A percentile compares a stretch with the other conserved stretches of the same genome.
phyloP scores from a whole-genome alignment of 2,329 filamentous ascomycete species.

The Trichoderma sp. region DNA sequence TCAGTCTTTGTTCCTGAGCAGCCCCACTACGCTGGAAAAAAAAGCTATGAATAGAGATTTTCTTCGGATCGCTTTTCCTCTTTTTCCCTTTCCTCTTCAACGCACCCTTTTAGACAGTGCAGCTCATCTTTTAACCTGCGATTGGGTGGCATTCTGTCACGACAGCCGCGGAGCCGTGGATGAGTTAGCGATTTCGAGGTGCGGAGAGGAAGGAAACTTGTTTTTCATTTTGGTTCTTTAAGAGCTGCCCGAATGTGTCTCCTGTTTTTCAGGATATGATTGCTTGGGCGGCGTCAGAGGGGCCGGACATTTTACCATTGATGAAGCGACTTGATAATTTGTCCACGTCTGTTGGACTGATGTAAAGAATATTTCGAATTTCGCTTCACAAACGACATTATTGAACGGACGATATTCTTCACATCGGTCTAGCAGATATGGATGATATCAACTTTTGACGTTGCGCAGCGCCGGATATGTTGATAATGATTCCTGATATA shows the following conservation, averaged over 20 bases:
- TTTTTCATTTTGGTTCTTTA: constrained; percentile 51
- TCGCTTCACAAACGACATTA: no score
- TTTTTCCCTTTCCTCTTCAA: constrained; percentile 56
- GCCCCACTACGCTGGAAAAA: background rate
- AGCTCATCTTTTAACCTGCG: constrained; percentile 67
- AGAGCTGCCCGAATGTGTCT: constrained; percentile 61
- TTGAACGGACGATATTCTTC: no score
- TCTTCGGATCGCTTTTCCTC: constrained; percentile 32
- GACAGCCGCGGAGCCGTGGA: constrained; percentile 62
- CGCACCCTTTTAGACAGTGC: constrained; percentile 87
- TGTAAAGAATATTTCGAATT: no score
- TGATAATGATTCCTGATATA: background rate
- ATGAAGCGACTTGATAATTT: background rate
- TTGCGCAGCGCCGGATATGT: background rate
- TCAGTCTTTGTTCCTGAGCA: background rate
- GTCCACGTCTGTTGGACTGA: no score
- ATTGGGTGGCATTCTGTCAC: constrained; percentile 71
- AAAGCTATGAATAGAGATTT: background rate
- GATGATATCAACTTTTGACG: background rate
- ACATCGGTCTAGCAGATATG: no score
- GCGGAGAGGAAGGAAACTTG: constrained; percentile 54
- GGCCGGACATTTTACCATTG: constrained; percentile 41
- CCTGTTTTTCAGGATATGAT: constrained; percentile 35
- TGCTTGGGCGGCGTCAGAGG: constrained; percentile 50
- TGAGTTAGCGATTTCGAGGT: constrained; percentile 63